Evolutionary conservation across 768 basidiomycete genomes (phyloP).

Genomic region (Chlorophyllum brunneum): DNA sequence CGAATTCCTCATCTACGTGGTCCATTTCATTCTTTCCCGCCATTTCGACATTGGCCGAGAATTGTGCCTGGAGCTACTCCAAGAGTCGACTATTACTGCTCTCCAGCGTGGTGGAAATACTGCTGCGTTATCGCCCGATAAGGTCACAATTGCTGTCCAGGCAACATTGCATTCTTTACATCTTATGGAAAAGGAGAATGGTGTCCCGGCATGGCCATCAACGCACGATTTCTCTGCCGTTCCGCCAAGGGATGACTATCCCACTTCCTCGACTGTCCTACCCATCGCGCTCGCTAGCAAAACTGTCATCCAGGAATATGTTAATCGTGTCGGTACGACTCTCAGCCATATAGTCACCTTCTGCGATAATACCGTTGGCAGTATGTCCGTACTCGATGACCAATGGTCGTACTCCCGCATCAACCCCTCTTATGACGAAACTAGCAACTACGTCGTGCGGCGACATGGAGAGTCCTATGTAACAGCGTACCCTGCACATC

Average conservation of each 20-base stretch:
- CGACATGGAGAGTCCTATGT: conserved; percentile 59
- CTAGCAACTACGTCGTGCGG: conserved; percentile 61
- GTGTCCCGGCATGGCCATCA: conserved; percentile 76
- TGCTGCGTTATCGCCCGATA: conserved; percentile 58
- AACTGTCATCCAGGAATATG: conserved; percentile 67
- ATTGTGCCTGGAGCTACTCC: conserved; percentile 74
- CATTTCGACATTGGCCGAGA: conserved; percentile 86
- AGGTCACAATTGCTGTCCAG: conserved; percentile 69
- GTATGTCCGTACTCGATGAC: conserved; percentile 83
- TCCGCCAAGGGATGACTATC: conserved; percentile 61
- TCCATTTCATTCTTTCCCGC: conserved; percentile 80
- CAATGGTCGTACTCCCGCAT: conserved; percentile 68
- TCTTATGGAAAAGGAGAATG: conserved; percentile 66
- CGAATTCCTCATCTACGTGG: conserved; percentile 72
- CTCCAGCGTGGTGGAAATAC: conserved; percentile 37
- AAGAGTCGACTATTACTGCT: conserved; percentile 52
- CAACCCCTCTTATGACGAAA: conserved; percentile 62
- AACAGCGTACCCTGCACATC: conserved; percentile 63
- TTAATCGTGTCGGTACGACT: conserved; percentile 58
- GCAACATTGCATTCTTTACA: conserved; percentile 74
- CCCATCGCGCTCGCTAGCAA: conserved; percentile 54
- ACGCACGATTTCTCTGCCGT: conserved; percentile 59
- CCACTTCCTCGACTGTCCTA: conserved; percentile 61
- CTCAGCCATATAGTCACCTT: conserved; percentile 53
- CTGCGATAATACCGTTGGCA: conserved; percentile 63